Conservation (phyloP, 1,284 basidiomycete species). For the Cryptococcus jaspeensis region DNA sequence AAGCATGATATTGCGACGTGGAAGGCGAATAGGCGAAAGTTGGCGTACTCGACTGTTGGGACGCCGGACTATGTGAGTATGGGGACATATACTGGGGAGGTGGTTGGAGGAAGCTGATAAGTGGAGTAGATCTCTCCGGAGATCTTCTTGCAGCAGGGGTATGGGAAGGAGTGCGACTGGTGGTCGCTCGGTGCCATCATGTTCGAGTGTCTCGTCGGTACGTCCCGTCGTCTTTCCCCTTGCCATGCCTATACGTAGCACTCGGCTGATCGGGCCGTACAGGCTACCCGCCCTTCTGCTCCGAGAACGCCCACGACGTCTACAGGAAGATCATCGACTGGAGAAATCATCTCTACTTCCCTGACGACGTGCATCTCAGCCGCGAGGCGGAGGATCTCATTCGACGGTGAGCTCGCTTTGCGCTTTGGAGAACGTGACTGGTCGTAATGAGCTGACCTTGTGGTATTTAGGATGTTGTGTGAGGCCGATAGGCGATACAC, state of each 20-base stretch:
- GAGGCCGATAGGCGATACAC: slow-evolving; percentile 75
- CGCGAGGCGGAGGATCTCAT: slow-evolving; percentile 91
- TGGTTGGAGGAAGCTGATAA: not conserved
- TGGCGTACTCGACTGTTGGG: slow-evolving; percentile 97
- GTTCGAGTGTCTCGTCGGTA: slow-evolving; percentile 92
- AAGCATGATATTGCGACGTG: slow-evolving; percentile 95
- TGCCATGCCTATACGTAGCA: not conserved
- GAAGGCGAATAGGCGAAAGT: slow-evolving; percentile 96
- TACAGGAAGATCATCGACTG: slow-evolving; percentile 99
- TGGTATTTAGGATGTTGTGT: slow-evolving; percentile 71
- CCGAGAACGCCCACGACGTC: slow-evolving; percentile 94
- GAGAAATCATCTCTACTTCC: slow-evolving; percentile 86
- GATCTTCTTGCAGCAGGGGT: slow-evolving; percentile 96
- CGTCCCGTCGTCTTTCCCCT: slow-evolving; percentile 15
- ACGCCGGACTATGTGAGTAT: slow-evolving; percentile 80
- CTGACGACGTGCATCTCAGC: slow-evolving; percentile 92
- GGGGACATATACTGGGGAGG: not conserved
- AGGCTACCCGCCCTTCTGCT: slow-evolving; percentile 94
- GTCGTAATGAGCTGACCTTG: too few species aligned
- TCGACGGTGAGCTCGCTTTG: slow-evolving; percentile 57
- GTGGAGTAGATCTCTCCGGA: slow-evolving; percentile 79
- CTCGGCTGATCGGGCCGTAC: not conserved
- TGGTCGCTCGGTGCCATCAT: slow-evolving; percentile 97
- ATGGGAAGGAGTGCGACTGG: slow-evolving; percentile 98
- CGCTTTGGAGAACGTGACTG: not conserved